These are phyloP conservation scores for Syzygium jambos DNA, from an alignment of 345 rosid genomes.

Conservation along the genomic window DNA sequence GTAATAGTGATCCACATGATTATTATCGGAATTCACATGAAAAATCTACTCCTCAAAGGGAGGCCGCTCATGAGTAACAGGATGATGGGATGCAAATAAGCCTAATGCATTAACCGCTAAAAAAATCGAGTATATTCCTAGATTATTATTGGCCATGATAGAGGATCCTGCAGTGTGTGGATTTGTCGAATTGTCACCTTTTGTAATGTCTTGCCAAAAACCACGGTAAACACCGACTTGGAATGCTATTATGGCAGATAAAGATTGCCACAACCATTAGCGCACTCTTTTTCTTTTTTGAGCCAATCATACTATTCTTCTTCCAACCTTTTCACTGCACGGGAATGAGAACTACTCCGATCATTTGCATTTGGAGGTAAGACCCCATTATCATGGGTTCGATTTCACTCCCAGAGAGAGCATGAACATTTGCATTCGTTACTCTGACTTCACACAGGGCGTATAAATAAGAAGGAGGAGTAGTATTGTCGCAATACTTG, in stretches of 20 bases:
- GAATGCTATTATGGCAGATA: neutral
- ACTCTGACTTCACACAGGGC: neutral
- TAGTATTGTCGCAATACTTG: no score
- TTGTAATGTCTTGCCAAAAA: no score
- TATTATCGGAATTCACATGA: neutral
- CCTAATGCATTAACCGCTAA: neutral
- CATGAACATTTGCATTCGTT: neutral
- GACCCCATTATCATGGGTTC: neutral
- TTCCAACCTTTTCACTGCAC: fast-evolving
- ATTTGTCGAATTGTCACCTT: no score
- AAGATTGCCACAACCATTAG: neutral
- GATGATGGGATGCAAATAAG: neutral
- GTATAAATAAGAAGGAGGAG: no score
- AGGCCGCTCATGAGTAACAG: neutral
- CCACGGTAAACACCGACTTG: neutral
- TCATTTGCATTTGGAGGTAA: neutral
- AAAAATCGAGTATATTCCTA: no score
- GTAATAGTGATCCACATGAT: neutral
- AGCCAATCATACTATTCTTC: neutral
- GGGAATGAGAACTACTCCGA: fast-evolving
- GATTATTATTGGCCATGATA: no score
- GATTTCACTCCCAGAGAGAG: neutral
- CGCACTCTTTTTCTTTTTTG: neutral
- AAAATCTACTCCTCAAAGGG: neutral
- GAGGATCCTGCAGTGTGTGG: no score